Evolutionary conservation across 306 rosid species (phyloP), one percentile per base, ranked within the genome.

Genomic region (Fragaria vesca): DNA sequence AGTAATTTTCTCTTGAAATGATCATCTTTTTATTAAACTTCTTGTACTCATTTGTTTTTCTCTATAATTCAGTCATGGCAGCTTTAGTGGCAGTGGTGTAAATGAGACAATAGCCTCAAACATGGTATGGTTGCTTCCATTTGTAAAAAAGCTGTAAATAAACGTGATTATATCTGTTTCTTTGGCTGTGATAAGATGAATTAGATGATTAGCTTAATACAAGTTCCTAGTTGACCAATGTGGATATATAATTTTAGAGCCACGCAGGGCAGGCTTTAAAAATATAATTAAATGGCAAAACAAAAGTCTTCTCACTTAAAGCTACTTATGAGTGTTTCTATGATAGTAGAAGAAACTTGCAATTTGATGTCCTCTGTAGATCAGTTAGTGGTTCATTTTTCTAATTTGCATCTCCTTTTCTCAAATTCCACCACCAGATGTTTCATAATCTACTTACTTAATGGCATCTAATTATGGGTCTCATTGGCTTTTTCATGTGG

Each of bases 31-130:
- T 34, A 69, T 16, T 36, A 60, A 74, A 30, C 79, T 69, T 62
- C 63, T 71, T 46, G 10, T 71, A 60, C 75, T 60, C 28, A 74
- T 73, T 74, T 74, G 58, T 71, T 3, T 75, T 74, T 80, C 10
- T 74, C 74, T 57, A 38, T 54, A 45, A 66, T 71, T 71, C 83
- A 92, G 97, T 73, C 79, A 75, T 77, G 91, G 90, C 18, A 87
- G 66, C 85, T 79, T 85, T 63, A 93, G 84, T 45, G 86, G 82
- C 30, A 86, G 69, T 43, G 72, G 89, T 62, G 43, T 71, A 79
- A 83, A 80, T 62, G 91, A 87, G 74, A 30, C 80, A 60, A 81
- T 79, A 67, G 73, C 86, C 68, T 67, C 82, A 78, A 87, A 84
- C 61, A 77, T 86, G 92, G 97, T 92, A 82, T 62, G 71, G 45